These are phyloP conservation scores for Diaporthe sp. DNA, from an alignment of 2,329 filamentous ascomycete species.

Conservation along the genomic window DNA sequence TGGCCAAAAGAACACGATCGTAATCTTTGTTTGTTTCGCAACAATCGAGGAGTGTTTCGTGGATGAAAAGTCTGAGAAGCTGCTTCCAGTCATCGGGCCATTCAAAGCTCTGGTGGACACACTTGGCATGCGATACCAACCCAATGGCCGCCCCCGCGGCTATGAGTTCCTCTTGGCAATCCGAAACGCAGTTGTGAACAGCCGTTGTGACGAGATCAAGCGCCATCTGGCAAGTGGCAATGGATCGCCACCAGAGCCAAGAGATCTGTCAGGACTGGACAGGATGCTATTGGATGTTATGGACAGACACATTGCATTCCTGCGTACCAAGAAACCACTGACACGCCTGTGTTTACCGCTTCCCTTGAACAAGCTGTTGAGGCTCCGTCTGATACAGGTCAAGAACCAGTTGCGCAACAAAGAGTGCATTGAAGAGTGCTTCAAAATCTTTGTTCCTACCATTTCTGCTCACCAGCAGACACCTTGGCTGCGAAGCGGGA, in stretches of 20 bases:
- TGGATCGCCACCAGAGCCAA: background rate
- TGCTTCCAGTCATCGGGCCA: background rate
- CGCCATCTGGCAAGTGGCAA: background rate
- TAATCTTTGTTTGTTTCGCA: background rate
- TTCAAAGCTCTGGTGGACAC: background rate
- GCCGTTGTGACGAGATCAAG: background rate
- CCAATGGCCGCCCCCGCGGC: background rate
- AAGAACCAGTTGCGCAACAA: background rate
- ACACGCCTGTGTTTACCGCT: background rate
- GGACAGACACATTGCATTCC: background rate
- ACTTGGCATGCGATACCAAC: background rate
- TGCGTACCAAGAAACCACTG: background rate
- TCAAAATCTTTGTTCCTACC: background rate
- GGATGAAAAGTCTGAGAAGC: background rate
- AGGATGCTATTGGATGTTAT: background rate
- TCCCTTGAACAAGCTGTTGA: background rate
- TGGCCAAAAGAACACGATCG: background rate
- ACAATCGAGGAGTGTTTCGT: constrained; percentile 1
- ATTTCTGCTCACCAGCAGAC: background rate
- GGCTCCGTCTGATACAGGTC: background rate
- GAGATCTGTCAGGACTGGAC: background rate
- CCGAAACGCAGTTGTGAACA: background rate
- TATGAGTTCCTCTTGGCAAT: background rate
- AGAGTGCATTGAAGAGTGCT: background rate
- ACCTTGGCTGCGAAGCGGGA: background rate